phyloP scores from a whole-genome alignment of 352 stramenopile species.

The Thalassiosira mediterranea region DNA sequence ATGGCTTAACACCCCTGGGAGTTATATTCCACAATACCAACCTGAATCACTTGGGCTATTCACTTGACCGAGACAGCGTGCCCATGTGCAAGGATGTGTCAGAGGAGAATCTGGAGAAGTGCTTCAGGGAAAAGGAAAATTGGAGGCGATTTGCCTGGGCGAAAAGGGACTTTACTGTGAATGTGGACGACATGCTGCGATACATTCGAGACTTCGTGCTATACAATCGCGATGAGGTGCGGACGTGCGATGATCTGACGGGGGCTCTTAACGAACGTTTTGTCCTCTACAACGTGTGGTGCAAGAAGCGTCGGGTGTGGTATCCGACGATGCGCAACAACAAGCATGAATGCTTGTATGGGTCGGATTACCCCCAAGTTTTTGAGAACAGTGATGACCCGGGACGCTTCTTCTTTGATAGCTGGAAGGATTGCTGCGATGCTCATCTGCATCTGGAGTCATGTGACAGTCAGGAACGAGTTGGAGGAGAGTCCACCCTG shows the following conservation, averaged over 20 bases:
- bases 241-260: slow-evolving; percentile 26
- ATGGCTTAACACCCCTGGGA: slow-evolving; percentile 28
- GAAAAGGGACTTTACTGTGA: slow-evolving; percentile 32
- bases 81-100: slow-evolving; percentile 40
- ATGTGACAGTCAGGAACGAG: no score
- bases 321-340: no score
- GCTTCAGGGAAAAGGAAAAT: slow-evolving; percentile 38
- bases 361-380: no score
- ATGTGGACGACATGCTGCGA: slow-evolving; percentile 16
- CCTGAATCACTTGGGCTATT: slow-evolving; percentile 34
- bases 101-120: slow-evolving; percentile 20
- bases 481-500: no score
- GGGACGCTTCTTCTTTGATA: no score
- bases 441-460: no score
- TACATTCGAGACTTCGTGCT: slow-evolving; percentile 47
- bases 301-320: no score
- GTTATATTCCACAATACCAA: slow-evolving; percentile 37
- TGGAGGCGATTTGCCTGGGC: slow-evolving; percentile 38
- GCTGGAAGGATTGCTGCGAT: no score
- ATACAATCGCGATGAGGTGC: slow-evolving; percentile 16
- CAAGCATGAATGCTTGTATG: no score
- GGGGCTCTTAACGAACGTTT: slow-evolving; percentile 35
- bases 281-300: slow-evolving; percentile 58
- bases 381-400: no score
- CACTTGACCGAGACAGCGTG: slow-evolving; percentile 30